Conservation (phyloP, 495 filamentous ascomycete genomes). For the Pyrenula aspistea region DNA sequence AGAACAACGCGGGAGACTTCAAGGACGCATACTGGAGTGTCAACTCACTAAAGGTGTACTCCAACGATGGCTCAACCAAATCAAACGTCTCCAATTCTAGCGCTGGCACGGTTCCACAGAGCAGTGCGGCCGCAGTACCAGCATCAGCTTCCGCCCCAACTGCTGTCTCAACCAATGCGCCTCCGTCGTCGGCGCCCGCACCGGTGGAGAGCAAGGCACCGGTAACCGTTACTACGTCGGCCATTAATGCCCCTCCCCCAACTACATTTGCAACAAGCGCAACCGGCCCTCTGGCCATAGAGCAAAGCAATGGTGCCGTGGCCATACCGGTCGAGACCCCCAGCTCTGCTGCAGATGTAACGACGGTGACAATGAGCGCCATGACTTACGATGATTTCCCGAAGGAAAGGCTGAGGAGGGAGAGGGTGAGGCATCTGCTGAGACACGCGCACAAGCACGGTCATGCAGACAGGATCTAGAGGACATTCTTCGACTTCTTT, state of each 20-base stretch:
- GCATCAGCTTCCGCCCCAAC: neutral
- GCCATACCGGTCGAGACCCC: neutral
- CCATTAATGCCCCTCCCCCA: neutral
- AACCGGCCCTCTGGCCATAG: neutral
- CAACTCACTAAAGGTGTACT: constrained; percentile 50
- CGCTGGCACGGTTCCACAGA: neutral
- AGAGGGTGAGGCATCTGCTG: neutral
- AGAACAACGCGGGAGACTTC: constrained; percentile 50
- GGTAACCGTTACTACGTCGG: neutral
- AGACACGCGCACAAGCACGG: neutral
- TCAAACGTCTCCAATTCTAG: neutral
- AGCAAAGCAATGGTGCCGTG: neutral
- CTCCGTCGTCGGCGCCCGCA: too few relatives aligned
- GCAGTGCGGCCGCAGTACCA: neutral
- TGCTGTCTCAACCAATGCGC: neutral
- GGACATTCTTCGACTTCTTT: neutral
- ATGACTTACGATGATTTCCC: neutral
- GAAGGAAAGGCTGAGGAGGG: neutral
- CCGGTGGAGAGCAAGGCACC: neutral
- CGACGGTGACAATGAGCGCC: neutral
- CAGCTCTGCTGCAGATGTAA: neutral
- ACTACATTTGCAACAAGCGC: neutral
- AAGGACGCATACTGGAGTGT: constrained; percentile 54
- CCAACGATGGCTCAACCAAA: neutral
- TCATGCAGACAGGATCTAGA: neutral